Percentiles rank a stretch among this genome's conserved stretches.
Conservation (phyloP, 1,139 yeast genomes). For the Debaryomyces nepalensis region DNA sequence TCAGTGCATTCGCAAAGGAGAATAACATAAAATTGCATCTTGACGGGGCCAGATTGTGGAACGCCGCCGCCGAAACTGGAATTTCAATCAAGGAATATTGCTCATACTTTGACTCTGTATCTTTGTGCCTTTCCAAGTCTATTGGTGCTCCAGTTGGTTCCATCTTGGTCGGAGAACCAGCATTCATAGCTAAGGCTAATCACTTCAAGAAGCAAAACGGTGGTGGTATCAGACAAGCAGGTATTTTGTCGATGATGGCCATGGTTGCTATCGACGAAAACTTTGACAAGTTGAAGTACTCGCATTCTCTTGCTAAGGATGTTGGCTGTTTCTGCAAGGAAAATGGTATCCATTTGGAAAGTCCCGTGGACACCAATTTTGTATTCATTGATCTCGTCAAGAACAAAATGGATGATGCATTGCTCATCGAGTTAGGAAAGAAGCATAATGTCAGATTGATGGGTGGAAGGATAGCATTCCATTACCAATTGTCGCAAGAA, state of each 20-base stretch:
- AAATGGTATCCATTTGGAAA: slow-evolving; percentile 54
- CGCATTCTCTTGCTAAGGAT: slow-evolving; percentile 72
- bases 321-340: slow-evolving; percentile 65
- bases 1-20: slow-evolving; percentile 70
- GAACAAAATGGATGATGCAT: slow-evolving; percentile 62
- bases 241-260: slow-evolving; percentile 84
- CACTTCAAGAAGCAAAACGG: slow-evolving; percentile 94
- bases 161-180: slow-evolving; percentile 70
- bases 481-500: slow-evolving; percentile 72
- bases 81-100: slow-evolving; percentile 74
- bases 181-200: slow-evolving; percentile 70
- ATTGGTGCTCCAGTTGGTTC: slow-evolving; percentile 96
- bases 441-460: slow-evolving; percentile 67
- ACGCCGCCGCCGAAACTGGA: slow-evolving; percentile 80
- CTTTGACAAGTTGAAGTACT: slow-evolving; percentile 58
- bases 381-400: slow-evolving; percentile 73
- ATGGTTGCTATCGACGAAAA: slow-evolving; percentile 75
- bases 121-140: slow-evolving; percentile 87
- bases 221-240: slow-evolving; percentile 93
- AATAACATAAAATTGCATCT: slow-evolving; percentile 73
- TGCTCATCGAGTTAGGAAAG: slow-evolving; percentile 58
- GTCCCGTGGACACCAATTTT: slow-evolving; percentile 87
- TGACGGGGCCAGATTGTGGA: slow-evolving; percentile 97
- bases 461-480: slow-evolving; percentile 84
- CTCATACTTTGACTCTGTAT: slow-evolving; percentile 80